Evolutionary conservation across 345 rosid genomes (phyloP).

Genomic region (Lumnitzera littorea): DNA sequence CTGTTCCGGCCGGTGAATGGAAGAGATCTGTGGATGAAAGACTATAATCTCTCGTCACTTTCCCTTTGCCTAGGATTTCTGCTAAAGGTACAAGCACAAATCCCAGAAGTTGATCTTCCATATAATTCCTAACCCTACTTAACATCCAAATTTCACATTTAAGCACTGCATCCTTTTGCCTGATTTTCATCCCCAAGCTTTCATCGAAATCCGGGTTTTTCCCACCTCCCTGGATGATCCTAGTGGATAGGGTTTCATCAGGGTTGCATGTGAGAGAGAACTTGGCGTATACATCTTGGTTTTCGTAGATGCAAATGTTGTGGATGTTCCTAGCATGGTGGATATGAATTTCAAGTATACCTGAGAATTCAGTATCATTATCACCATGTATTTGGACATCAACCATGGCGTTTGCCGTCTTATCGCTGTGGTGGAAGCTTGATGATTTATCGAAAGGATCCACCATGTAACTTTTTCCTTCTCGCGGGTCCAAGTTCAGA

Average conservation of each 20-base stretch:
- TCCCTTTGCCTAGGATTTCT: slow-evolving; percentile 59
- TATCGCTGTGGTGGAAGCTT: slow-evolving; percentile 31
- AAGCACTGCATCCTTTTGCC: slow-evolving; percentile 62
- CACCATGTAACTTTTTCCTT: slow-evolving; percentile 21
- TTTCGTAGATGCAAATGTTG: slow-evolving; percentile 92
- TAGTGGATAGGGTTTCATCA: slow-evolving; percentile 72
- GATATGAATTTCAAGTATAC: slow-evolving; percentile 65
- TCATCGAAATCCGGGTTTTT: slow-evolving; percentile 87
- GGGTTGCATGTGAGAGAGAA: slow-evolving; percentile 91
- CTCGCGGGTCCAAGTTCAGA: no score
- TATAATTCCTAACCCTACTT: slow-evolving; percentile 66
- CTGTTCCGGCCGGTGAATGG: slow-evolving; percentile 92
- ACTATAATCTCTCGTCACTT: slow-evolving; percentile 56
- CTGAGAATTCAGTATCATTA: slow-evolving; percentile 30
- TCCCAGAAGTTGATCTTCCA: slow-evolving; percentile 97
- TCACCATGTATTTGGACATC: slow-evolving; percentile 11
- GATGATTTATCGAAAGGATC: slow-evolving; percentile 41
- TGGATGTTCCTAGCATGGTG: slow-evolving; percentile 94
- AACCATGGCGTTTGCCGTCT: slow-evolving; percentile 8
- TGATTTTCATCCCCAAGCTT: slow-evolving; percentile 40
- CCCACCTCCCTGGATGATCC: slow-evolving; percentile 74
- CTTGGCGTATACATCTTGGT: slow-evolving; percentile 94
- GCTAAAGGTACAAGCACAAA: slow-evolving; percentile 72
- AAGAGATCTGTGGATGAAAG: slow-evolving; percentile 93
- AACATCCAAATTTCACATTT: slow-evolving; percentile 99